Conservation (phyloP, 2,329 filamentous ascomycete genomes). For the Didymella keratinophila region DNA sequence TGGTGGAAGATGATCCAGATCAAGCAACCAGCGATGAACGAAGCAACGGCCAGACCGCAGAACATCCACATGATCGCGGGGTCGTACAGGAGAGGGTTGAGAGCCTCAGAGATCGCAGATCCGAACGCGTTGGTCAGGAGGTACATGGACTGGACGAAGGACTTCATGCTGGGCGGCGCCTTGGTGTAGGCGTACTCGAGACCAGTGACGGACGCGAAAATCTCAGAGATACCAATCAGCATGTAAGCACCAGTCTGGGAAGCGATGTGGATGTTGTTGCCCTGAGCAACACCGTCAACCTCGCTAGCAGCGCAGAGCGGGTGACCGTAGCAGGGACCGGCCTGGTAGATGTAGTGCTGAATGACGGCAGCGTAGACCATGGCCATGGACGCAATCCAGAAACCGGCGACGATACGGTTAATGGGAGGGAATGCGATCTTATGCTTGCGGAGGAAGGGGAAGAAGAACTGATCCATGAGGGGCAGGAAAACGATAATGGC, state of each 20-base stretch:
- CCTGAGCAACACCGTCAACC: constrained; percentile 41
- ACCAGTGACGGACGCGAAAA: constrained; percentile 58
- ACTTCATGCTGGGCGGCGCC: constrained; percentile 57
- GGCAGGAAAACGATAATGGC: constrained; percentile 58
- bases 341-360: constrained; percentile 64
- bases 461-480: constrained; percentile 53
- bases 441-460: constrained; percentile 53
- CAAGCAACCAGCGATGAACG: constrained; percentile 43
- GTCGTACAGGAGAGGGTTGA: constrained; percentile 68
- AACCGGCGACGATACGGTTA: constrained; percentile 62
- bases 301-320: constrained; percentile 49
- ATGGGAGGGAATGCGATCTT: constrained; percentile 59
- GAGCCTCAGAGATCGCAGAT: constrained; percentile 68
- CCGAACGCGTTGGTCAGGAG: constrained; percentile 69
- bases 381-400: constrained; percentile 60
- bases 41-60: constrained; percentile 42
- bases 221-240: constrained; percentile 58
- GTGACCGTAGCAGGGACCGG: constrained; percentile 61
- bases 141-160: constrained; percentile 62
- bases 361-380: constrained; percentile 65
- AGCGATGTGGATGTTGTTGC: constrained; percentile 55
- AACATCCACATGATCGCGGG: constrained; percentile 73
- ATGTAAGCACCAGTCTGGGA: constrained; percentile 58
- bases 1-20: constrained; percentile 52
- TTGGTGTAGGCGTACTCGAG: constrained; percentile 60